Percentiles rank a stretch among this genome's conserved stretches.
Evolutionary conservation across 1,284 basidiomycete species (phyloP).

Genomic region (Tilletia caries): DNA sequence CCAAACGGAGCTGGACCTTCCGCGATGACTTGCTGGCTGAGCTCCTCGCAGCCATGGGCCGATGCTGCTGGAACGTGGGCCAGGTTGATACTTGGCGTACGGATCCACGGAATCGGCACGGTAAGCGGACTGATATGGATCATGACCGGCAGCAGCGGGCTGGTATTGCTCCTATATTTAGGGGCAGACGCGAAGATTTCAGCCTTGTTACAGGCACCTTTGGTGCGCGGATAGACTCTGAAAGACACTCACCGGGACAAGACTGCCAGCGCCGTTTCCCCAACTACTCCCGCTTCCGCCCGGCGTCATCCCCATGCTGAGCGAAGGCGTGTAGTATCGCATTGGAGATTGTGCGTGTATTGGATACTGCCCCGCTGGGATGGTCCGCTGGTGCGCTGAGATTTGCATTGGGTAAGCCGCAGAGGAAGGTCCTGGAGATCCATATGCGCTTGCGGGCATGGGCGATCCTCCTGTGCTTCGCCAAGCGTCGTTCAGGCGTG

Average conservation of each 20-base stretch:
- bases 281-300: too few relatives aligned
- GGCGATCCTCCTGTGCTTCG: neutral
- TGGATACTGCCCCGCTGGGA: too few relatives aligned
- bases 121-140: neutral
- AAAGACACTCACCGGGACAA: too few relatives aligned
- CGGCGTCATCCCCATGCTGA: too few relatives aligned
- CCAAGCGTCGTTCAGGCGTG: neutral
- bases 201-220: too few relatives aligned
- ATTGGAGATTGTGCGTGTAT: too few relatives aligned
- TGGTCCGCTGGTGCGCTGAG: neutral
- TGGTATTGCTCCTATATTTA: neutral
- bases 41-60: neutral
- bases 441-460: neutral
- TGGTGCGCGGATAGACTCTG: too few relatives aligned
- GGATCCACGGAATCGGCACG: neutral
- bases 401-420: neutral
- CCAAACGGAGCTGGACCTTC: neutral
- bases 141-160: neutral
- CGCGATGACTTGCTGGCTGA: neutral
- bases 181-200: neutral
- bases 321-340: too few relatives aligned
- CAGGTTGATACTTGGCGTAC: slow-evolving; percentile 1
- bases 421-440: neutral
- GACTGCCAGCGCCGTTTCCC: too few relatives aligned
- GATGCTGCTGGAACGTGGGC: slow-evolving; percentile 5